Base-by-base conservation (phyloP, 805 yeast species). In the Suhomyces tanzawaensis region DNA sequence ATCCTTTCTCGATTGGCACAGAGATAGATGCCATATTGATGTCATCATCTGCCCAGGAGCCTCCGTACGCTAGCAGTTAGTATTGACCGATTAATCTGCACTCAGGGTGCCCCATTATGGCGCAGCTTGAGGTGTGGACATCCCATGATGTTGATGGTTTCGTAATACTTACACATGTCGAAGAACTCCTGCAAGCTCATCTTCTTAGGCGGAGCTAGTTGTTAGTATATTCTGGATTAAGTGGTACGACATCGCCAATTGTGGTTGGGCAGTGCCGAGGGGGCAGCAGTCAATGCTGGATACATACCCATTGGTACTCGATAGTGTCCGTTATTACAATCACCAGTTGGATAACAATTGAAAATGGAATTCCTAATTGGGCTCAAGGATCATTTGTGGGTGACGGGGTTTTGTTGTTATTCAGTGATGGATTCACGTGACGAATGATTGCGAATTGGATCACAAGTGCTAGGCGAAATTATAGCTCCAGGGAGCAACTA, bases 41-140 rank as follows among this genome's bases (percentile, higher is more conserved):
- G 46, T 68, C 73, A 36, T 66, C 71, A 38, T 69, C 74, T 16
- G 73, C 74, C 74, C 74, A 69, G 32, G 73, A 68, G 31, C 72
- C 71, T 36, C 74, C 74, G 49, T 39, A 65, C 13, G 70, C 74
- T 69, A 23, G 28, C 3, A n/a, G 52, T 56, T 55, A 55, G 53
- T 54, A 47, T 12, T 16, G 12, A 18, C 23, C 23, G 23, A 21
- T 7, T 7, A 21, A 21, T 7, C 9, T 21, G 8, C 23, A 21
- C 7, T 7, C 7, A 9, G 23, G 9, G 9, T 21, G 9, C 23
- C 23, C n/a, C n/a, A n/a, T n/a, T n/a, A n/a, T n/a, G n/a, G n/a
- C n/a, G n/a, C n/a, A n/a, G n/a, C n/a, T n/a, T n/a, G n/a, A n/a
- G n/a, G n/a, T n/a, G n/a, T n/a, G n/a, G n/a, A n/a, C n/a, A n/a